These are phyloP conservation scores for Cicer pinnatifidum DNA, from an alignment of 306 rosid genomes.

Conservation along the genomic window DNA sequence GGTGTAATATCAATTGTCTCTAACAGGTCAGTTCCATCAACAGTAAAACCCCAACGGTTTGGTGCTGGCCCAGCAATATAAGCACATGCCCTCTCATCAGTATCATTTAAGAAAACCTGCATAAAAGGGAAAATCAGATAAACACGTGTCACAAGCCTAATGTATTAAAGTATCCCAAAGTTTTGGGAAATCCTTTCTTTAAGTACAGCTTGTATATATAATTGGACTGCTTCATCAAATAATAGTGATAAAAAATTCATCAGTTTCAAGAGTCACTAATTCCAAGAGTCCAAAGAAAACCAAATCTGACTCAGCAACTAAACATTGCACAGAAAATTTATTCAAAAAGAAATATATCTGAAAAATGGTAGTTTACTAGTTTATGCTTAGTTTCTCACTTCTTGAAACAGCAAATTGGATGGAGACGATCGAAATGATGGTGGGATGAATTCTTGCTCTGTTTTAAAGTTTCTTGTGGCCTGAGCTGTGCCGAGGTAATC, in stretches of 20 bases:
- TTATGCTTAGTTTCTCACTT: conserved; percentile 64
- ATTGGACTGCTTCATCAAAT: not conserved
- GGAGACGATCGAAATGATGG: conserved; percentile 74
- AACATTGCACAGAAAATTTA: not conserved
- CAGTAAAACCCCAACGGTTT: conserved; percentile 96
- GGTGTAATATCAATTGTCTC: conserved; percentile 56
- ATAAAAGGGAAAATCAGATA: conserved; percentile 32
- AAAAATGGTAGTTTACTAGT: conserved; percentile 32
- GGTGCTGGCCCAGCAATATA: conserved; percentile 99
- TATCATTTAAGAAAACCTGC: conserved; percentile 91
- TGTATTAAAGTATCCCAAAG: not conserved
- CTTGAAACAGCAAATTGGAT: conserved; percentile 82
- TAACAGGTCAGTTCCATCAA: conserved; percentile 73
- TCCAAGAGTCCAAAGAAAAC: conserved; percentile 16
- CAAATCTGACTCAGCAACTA: conserved; percentile 10
- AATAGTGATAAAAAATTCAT: not conserved
- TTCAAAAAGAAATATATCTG: not conserved
- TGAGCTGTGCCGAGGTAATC: conserved; percentile 94
- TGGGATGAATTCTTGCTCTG: conserved; percentile 55
- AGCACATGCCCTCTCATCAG: conserved; percentile 99
- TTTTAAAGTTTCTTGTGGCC: conserved; percentile 50
- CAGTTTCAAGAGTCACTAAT: conserved; percentile 17
- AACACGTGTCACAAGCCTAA: conserved; percentile 37
- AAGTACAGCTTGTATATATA: not conserved
- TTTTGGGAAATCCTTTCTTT: not conserved